Evolutionary conservation across 306 rosid genomes (phyloP).

Genomic region (apple (Malus domestica)): DNA sequence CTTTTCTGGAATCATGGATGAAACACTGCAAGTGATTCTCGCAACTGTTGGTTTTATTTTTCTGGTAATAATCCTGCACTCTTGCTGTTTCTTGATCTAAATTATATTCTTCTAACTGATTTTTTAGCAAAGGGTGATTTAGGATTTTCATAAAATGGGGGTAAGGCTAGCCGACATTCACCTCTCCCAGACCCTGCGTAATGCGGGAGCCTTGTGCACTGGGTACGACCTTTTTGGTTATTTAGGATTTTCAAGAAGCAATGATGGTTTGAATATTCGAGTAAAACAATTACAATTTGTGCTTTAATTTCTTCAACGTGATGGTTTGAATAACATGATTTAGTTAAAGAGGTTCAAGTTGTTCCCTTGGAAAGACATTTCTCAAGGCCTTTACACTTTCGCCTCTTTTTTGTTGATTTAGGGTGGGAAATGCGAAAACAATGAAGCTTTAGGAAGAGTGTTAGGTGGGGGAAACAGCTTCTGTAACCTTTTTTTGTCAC

Average conservation of each 20-base stretch:
- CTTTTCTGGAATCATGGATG: conserved; percentile 46
- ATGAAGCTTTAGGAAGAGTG: not conserved
- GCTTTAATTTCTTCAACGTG: not conserved
- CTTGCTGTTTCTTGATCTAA: not conserved
- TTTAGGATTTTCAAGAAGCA: not conserved
- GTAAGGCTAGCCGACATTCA: too few species aligned
- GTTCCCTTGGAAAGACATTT: not conserved
- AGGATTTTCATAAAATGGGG: not conserved
- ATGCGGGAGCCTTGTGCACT: too few species aligned
- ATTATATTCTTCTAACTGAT: not conserved
- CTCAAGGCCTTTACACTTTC: not conserved
- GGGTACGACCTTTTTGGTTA: too few species aligned
- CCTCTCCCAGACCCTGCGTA: too few species aligned
- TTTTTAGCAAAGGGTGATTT: not conserved
- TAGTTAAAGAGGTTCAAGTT: too few species aligned
- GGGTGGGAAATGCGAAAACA: not conserved
- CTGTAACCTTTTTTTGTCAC: not conserved
- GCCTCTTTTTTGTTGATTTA: not conserved
- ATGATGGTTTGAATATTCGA: not conserved
- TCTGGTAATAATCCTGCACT: conserved; percentile 40
- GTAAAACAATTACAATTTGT: not conserved
- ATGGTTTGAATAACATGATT: not conserved
- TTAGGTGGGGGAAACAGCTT: not conserved
- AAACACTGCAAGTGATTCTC: conserved; percentile 56
- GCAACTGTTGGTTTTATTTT: conserved; percentile 65